Evolutionary conservation across 257 asterid species (phyloP).

Genomic region (Hygrophila difformis): DNA sequence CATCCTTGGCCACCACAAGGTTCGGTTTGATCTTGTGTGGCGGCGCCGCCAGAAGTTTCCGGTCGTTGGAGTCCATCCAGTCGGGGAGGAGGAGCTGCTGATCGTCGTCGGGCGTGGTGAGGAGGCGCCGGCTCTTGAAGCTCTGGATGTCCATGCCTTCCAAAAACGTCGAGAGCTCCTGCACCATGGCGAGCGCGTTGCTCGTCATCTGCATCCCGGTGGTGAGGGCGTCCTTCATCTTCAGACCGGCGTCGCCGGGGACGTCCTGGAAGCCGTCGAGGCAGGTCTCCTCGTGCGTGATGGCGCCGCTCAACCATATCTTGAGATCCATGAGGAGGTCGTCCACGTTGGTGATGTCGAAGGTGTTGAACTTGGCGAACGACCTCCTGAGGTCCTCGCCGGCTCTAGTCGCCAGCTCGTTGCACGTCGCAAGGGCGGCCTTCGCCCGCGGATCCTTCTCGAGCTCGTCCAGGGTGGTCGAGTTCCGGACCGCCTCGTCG

Average conservation of each 20-base stretch:
- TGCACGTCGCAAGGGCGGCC: constrained; percentile 45
- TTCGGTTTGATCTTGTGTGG: constrained; percentile 23
- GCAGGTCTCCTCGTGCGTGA: constrained; percentile 78
- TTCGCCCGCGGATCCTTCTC: constrained; percentile 38
- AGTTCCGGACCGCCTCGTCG: constrained; percentile 32
- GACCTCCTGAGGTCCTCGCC: constrained; percentile 40
- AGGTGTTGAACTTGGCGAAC: constrained; percentile 22
- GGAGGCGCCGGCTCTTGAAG: constrained; percentile 36
- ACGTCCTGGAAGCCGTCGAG: constrained; percentile 55
- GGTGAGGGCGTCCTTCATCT: constrained; percentile 40
- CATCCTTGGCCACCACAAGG: constrained; percentile 54
- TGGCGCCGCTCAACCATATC: constrained; percentile 74
- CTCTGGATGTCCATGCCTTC: constrained; percentile 18
- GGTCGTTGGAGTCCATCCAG: constrained; percentile 27
- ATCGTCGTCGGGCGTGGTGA: constrained; percentile 23
- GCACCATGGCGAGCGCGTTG: constrained; percentile 78
- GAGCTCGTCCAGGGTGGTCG: constrained; percentile 25
- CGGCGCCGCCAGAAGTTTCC: constrained; percentile 25
- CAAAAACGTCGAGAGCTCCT: constrained; percentile 36
- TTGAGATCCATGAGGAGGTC: constrained; percentile 36
- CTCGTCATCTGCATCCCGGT: constrained; percentile 54
- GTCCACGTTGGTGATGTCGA: constrained; percentile 35
- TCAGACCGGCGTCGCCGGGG: constrained; percentile 41
- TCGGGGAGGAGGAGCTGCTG: no score
- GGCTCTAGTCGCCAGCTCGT: constrained; percentile 42